Base-by-base conservation (phyloP, 106 monocot genomes). In the Platanthera guangdongensis region DNA sequence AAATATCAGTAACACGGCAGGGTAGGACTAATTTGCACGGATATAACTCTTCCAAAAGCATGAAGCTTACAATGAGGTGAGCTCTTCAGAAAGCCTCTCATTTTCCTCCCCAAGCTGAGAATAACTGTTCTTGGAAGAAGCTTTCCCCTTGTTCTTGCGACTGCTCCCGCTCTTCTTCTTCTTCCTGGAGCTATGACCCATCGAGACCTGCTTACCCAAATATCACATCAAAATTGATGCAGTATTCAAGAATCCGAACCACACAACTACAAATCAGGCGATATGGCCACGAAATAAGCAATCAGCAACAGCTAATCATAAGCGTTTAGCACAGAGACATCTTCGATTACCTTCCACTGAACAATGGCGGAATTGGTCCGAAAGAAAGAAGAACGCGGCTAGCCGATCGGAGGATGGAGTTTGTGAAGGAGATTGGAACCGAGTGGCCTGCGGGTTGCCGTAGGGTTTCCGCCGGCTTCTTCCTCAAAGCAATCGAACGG, bases 141-240 rank as follows among this genome's bases (percentile, higher is more conserved):
- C 62, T 25, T 88, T 83, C 45, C 88, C 86, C 51, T 85, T 80
- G 72, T 72, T 77, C 83, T 87, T 83, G 64, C 85, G 79, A 21
- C 85, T 78, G 16, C 81, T 78, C 13, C 78, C 75, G 10, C 78
- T 51, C 60, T 91, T 90, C 89, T 94, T 90, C 81, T 88, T 93
- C 87, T 93, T 93, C 87, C 88, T 89, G 13, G 81, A 82, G 78
- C 60, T 87, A 72, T 87, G 87, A 49, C 89, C 95, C 89, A 92
- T 95, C 12, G 21, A 10, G 46, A 14, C 4, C 72, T 21, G 51
- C 51, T 72, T 72, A 18, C 22, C 51, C 51, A 72, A 51, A 51
- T 51, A 51, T 50, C 72, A 72, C 21, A 11, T 51, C 22, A 0
- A 30, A 51, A 10, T 14, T 21, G 51, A 72, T 51, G 47, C 47